Evolutionary conservation across 345 rosid species (phyloP).

Genomic region (rapeseed (Brassica napus)): DNA sequence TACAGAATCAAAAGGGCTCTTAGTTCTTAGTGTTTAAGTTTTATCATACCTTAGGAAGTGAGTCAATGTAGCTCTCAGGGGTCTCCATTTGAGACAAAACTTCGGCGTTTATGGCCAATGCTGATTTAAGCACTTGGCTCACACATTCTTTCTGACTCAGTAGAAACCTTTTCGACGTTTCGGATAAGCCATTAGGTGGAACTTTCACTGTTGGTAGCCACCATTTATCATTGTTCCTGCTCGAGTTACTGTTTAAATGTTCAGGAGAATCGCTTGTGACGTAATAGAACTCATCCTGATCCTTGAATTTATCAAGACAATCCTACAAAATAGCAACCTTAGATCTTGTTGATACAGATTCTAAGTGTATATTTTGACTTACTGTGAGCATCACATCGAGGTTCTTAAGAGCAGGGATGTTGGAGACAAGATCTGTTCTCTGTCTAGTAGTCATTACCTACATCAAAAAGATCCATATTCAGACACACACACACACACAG

Average conservation of each 20-base stretch:
- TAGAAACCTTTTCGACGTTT: constrained; percentile 61
- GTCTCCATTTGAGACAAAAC: constrained; percentile 77
- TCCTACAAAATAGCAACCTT: constrained; percentile 48
- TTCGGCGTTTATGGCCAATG: constrained; percentile 86
- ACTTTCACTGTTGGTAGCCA: constrained; percentile 78
- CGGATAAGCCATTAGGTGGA: constrained; percentile 71
- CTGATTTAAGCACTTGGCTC: constrained; percentile 82
- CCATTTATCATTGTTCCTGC: constrained; percentile 79
- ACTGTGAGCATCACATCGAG: constrained; percentile 85
- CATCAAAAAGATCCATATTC: not conserved
- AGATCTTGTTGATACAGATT: not conserved
- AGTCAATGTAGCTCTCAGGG: constrained; percentile 83
- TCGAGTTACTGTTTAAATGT: constrained; percentile 63
- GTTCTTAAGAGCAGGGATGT: constrained; percentile 84
- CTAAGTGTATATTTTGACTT: constrained; percentile 36
- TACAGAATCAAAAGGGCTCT: constrained; percentile 1
- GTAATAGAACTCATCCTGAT: constrained; percentile 65
- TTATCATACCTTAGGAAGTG: constrained; percentile 76
- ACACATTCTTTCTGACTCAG: constrained; percentile 75
- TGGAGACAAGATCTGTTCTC: constrained; percentile 76
- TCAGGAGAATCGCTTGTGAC: constrained; percentile 56
- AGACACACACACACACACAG: not conserved
- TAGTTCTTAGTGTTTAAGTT: not conserved
- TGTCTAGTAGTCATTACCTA: constrained; percentile 85
- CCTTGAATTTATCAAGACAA: constrained; percentile 71